Base-by-base conservation (phyloP, 305 asterid species). In the Plantago lanceolata region DNA sequence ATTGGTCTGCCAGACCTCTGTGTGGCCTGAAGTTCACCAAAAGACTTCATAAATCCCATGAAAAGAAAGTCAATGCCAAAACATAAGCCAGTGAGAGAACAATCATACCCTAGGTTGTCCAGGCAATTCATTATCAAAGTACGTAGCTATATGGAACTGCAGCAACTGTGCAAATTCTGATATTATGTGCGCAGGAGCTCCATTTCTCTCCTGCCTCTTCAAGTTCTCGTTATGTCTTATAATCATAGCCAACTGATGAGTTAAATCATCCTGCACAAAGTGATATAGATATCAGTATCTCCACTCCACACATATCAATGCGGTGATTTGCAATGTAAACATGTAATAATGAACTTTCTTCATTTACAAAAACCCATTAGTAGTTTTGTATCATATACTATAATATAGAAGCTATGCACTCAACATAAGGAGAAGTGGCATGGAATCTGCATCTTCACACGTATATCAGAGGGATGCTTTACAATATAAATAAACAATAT, bases 211-310 rank as follows among this genome's bases (percentile, higher is more conserved):
- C 75, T 93, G 99, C 81, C 81, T 79, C 89, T 91, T 93, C 78
- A 93, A 76, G 71, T 90, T 93, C 71, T 93, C 99, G 63, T 93
- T 93, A 80, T 93, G 99, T 71, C 99, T 78, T 50, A 93, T 88
- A 63, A 93, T 78, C 97, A 93, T 93, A 6, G 99, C 99, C 67
- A 90, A 85, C 71, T 93, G 99, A 86, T 93, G 99, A 51, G 99
- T 93, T 67, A 93, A 86, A 77, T 93, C 99, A 71, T 93, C 99
- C 99, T 93, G 91, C 85, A 72, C 70, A 37, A 68, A 71, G 61
- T 64, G 53, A 73, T 73, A 31, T 50, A 44, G 29, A 33, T 11
- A 53, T 87, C 69, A 77, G 76, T 59, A 56, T 53, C 61, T 49
- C 69, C 40, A 29, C 61, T 49, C 69, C 45, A 37, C 15, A 37